Conservation (phyloP, 768 basidiomycete genomes). For the Mycena pura region DNA sequence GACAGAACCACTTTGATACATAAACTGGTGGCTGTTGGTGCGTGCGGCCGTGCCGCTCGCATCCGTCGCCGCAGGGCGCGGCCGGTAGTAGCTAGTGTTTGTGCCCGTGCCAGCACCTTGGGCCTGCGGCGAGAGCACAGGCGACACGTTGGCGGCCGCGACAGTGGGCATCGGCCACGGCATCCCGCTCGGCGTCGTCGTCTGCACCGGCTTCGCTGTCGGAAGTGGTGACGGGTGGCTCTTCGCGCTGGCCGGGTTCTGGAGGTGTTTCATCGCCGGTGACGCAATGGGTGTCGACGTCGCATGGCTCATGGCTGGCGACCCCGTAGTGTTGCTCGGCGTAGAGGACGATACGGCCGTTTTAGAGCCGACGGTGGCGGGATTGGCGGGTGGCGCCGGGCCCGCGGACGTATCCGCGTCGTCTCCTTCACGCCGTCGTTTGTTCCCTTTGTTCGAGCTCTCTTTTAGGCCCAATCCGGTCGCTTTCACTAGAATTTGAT, state of each 20-base stretch:
- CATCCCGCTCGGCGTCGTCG: constrained; percentile 39
- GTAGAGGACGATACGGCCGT: constrained; percentile 26
- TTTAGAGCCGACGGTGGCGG: constrained; percentile 34
- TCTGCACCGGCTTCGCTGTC: constrained; percentile 31
- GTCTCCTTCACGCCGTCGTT: constrained; percentile 60
- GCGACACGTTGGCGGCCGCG: constrained; percentile 63
- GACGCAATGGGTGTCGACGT: constrained; percentile 57
- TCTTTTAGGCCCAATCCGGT: constrained; percentile 81
- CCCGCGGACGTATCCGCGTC: constrained; percentile 40
- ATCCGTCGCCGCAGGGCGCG: constrained; percentile 39
- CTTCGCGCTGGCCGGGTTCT: constrained; percentile 40
- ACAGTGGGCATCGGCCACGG: constrained; percentile 82
- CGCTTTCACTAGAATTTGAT: constrained; percentile 85
- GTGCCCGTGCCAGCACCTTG: constrained; percentile 42
- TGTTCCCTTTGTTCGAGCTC: constrained; percentile 66
- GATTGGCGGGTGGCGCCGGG: constrained; percentile 42
- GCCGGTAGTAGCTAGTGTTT: constrained; percentile 64
- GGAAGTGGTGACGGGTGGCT: constrained; percentile 21
- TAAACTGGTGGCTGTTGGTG: constrained; percentile 11
- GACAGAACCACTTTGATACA: constrained; percentile 10
- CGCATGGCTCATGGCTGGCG: constrained; percentile 45
- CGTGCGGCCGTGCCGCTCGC: not conserved
- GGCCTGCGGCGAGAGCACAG: constrained; percentile 50
- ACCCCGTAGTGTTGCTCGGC: constrained; percentile 37
- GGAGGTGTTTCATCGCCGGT: constrained; percentile 56